These are phyloP conservation scores for Luzula sylvatica DNA, from an alignment of 176 grass and related monocot species.

Conservation along the genomic window DNA sequence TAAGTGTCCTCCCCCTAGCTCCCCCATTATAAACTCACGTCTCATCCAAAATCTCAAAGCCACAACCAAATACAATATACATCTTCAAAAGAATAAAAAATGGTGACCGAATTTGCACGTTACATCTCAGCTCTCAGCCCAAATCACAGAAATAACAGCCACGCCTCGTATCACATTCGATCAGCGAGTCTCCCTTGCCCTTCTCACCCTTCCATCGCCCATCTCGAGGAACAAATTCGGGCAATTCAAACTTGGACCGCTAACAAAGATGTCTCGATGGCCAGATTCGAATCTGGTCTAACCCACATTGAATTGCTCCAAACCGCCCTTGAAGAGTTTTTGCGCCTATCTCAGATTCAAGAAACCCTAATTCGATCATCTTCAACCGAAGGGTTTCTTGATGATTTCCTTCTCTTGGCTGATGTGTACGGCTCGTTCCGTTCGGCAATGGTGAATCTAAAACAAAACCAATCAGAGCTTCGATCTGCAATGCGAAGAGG, in stretches of 20 bases:
- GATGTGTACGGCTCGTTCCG: constrained; percentile 59
- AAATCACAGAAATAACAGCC: background rate
- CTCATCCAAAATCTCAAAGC: constrained; percentile 7
- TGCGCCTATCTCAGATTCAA: constrained; percentile 40
- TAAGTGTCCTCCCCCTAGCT: constrained; percentile 7
- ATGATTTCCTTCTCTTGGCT: constrained; percentile 60
- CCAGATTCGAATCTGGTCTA: constrained; percentile 19
- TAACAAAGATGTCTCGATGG: constrained; percentile 4
- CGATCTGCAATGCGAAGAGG: constrained; percentile 35
- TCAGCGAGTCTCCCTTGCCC: constrained; percentile 53
- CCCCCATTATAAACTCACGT: background rate
- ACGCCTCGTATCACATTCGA: constrained; percentile 18
- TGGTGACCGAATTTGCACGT: constrained; percentile 52
- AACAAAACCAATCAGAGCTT: constrained; percentile 32
- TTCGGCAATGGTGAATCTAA: constrained; percentile 34
- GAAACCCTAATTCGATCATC: constrained; percentile 18
- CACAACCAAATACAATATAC: background rate
- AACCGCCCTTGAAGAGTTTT: constrained; percentile 43
- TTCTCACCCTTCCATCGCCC: constrained; percentile 43
- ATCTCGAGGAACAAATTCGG: constrained; percentile 52
- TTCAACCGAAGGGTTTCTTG: constrained; percentile 41
- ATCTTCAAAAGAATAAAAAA: background rate
- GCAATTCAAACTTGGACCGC: constrained; percentile 36
- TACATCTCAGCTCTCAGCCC: constrained; percentile 58
- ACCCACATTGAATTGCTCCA: constrained; percentile 44